Conservation (phyloP, 768 basidiomycete species). For the Tylopilus sp. region DNA sequence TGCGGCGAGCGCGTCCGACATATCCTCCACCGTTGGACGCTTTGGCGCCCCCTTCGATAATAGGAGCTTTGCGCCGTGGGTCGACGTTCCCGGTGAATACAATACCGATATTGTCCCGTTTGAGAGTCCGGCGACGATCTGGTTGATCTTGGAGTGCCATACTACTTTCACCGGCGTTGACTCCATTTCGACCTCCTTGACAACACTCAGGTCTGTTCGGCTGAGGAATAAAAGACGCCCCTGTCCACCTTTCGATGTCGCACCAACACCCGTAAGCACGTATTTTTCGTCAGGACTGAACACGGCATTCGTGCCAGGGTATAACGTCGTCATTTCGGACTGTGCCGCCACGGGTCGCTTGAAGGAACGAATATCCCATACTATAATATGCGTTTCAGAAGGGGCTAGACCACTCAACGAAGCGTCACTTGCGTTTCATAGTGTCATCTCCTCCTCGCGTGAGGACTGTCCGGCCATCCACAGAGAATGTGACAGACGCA, state of each 20-base stretch:
- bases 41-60: slow-evolving; percentile 83
- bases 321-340: slow-evolving; percentile 65
- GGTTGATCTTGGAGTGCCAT: slow-evolving; percentile 97
- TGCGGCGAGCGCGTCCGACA: slow-evolving; percentile 80
- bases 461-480: slow-evolving; percentile 81
- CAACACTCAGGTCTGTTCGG: slow-evolving; percentile 66
- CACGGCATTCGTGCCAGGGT: slow-evolving; percentile 89
- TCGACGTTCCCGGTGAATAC: slow-evolving; percentile 87
- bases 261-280: slow-evolving; percentile 79
- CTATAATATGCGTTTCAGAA: slow-evolving; percentile 38
- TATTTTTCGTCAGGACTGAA: slow-evolving; percentile 95
- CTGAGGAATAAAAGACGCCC: slow-evolving; percentile 74
- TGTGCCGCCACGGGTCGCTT: slow-evolving; percentile 81
- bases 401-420: not conserved
- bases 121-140: slow-evolving; percentile 88
- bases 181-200: slow-evolving; percentile 63
- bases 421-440: slow-evolving; percentile 76
- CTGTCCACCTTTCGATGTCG: slow-evolving; percentile 58
- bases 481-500: slow-evolving; percentile 82
- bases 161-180: slow-evolving; percentile 83
- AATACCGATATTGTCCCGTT: slow-evolving; percentile 86
- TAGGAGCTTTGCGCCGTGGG: slow-evolving; percentile 89
- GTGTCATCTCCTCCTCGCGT: slow-evolving; percentile 95
- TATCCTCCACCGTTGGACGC: slow-evolving; percentile 80
- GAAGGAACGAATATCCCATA: slow-evolving; percentile 93